These are phyloP conservation scores for Trichosporon sp. DNA, from an alignment of 1,284 basidiomycete species.

Conservation along the genomic window DNA sequence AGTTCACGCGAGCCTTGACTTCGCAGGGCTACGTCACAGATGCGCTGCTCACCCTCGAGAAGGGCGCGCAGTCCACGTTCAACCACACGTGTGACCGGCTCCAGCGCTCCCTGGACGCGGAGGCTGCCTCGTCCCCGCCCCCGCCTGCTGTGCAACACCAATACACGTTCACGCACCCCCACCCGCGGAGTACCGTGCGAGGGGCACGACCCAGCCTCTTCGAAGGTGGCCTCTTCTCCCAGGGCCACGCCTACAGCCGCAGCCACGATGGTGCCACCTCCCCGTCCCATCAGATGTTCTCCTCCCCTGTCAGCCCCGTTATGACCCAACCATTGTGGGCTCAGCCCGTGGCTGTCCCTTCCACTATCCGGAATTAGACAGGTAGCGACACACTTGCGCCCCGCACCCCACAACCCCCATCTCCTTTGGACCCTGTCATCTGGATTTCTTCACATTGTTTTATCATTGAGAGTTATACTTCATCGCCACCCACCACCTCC, in stretches of 20 bases:
- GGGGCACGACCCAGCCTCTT: slow-evolving; percentile 22
- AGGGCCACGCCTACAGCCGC: slow-evolving; percentile 16
- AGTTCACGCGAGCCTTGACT: slow-evolving; percentile 45
- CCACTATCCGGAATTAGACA: slow-evolving; percentile 14
- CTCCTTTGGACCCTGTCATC: slow-evolving; percentile 11
- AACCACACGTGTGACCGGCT: slow-evolving; percentile 39
- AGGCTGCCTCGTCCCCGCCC: slow-evolving; percentile 8
- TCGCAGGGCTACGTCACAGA: slow-evolving; percentile 47
- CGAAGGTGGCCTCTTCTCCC: slow-evolving; percentile 19
- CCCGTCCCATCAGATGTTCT: not conserved
- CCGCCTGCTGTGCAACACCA: not conserved
- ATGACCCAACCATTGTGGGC: slow-evolving; percentile 22
- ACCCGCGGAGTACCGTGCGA: slow-evolving; percentile 13
- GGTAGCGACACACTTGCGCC: not conserved
- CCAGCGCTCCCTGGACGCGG: slow-evolving; percentile 25
- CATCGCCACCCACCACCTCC: slow-evolving; percentile 13
- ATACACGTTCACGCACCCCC: slow-evolving; percentile 25
- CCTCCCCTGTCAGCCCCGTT: slow-evolving; percentile 30
- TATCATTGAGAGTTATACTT: slow-evolving; percentile 15
- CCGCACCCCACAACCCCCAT: not conserved
- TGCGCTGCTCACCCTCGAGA: slow-evolving; percentile 53
- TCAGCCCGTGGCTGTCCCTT: slow-evolving; percentile 16
- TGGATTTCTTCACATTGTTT: slow-evolving; percentile 17
- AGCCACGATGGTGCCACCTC: slow-evolving; percentile 16
- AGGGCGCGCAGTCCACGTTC: slow-evolving; percentile 56